phyloP scores from a whole-genome alignment of 176 grass and related monocot species.

The Oryza brachyantha region DNA sequence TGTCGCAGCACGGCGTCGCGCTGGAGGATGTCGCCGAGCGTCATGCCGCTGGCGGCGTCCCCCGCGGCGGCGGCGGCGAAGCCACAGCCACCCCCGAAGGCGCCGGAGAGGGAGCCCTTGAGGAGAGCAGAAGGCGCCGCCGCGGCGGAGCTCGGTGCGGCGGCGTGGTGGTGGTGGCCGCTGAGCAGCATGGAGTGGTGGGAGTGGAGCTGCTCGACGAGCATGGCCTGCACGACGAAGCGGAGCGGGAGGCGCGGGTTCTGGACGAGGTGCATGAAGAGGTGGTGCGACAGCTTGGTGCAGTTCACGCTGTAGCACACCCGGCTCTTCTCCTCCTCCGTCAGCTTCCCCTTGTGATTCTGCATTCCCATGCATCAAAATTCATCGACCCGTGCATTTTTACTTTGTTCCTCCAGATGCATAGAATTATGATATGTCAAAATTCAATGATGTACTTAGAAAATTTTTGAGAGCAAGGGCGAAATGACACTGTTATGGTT shows the following conservation, averaged over 20 bases:
- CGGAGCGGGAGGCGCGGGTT: slow-evolving; percentile 94
- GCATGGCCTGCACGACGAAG: slow-evolving; percentile 99
- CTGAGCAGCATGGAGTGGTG: slow-evolving; percentile 67
- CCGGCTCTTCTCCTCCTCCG: slow-evolving; percentile 76
- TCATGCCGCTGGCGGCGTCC: slow-evolving; percentile 28
- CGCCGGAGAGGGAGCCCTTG: slow-evolving; percentile 25
- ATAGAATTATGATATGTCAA: no score
- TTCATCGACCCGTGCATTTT: no score
- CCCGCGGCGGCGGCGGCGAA: not conserved
- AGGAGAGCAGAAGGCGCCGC: not conserved
- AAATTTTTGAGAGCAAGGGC: no score
- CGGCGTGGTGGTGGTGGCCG: not conserved
- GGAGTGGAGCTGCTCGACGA: slow-evolving; percentile 89
- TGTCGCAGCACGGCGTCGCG: slow-evolving; percentile 64
- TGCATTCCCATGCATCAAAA: no score
- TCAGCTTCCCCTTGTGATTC: slow-evolving; percentile 75
- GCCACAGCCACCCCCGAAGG: slow-evolving; percentile 5
- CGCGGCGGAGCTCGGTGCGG: not conserved
- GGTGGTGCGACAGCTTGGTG: slow-evolving; percentile 69
- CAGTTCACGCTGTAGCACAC: slow-evolving; percentile 87
- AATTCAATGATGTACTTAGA: no score
- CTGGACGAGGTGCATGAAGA: slow-evolving; percentile 91
- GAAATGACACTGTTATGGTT: no score
- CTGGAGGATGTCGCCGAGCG: slow-evolving; percentile 90
- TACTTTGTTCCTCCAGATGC: no score